These are phyloP conservation scores for Nitzschia putrida DNA, from an alignment of 108 stramenopile genomes.

Conservation along the genomic window DNA sequence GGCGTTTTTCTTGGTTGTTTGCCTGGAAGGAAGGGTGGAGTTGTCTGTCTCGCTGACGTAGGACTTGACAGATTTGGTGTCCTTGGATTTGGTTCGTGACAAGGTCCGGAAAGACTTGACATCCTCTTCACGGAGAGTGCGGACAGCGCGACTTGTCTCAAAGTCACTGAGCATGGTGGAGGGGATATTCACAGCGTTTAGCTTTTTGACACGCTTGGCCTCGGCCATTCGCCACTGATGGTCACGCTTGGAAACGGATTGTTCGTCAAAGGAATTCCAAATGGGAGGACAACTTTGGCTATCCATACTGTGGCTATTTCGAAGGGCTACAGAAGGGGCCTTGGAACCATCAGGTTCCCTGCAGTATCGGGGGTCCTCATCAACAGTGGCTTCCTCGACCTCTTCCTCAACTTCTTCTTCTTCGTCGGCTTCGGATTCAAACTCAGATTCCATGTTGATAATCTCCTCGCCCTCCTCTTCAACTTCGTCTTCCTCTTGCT, in stretches of 20 bases:
- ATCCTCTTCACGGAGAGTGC: neutral
- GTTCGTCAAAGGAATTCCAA: conserved; percentile 17
- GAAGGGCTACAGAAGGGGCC: neutral
- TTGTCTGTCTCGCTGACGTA: neutral
- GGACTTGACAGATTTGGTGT: neutral
- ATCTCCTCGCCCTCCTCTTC: conserved; percentile 9
- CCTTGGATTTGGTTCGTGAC: neutral
- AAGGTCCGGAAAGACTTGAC: neutral
- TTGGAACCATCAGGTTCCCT: neutral
- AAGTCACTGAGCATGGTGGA: conserved; percentile 5
- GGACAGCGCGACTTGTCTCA: neutral
- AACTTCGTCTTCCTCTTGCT: conserved; percentile 2
- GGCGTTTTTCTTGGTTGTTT: neutral
- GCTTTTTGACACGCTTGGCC: conserved; percentile 6
- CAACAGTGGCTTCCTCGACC: neutral
- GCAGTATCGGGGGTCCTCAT: neutral
- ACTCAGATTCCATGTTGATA: neutral
- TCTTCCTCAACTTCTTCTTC: conserved; percentile 13
- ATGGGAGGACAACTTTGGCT: conserved; percentile 21
- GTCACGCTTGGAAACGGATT: neutral
- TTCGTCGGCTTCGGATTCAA: neutral
- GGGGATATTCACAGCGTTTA: conserved; percentile 25
- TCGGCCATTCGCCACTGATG: conserved; percentile 2
- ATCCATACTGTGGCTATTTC: conserved; percentile 4
- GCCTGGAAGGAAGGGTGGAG: neutral